phyloP scores from a whole-genome alignment of 345 rosid species.

The Eucalyptus tenuipes region DNA sequence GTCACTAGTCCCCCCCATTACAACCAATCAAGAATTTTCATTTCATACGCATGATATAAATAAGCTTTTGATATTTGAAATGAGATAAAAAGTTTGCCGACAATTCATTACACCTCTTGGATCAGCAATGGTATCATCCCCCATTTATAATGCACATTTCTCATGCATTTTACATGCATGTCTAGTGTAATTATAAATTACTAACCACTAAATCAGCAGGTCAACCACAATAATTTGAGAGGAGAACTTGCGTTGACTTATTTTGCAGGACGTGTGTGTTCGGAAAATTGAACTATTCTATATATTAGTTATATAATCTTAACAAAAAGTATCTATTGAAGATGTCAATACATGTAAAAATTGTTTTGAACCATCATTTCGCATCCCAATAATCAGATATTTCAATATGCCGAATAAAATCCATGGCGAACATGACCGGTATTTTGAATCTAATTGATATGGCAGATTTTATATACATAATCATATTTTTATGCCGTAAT shows the following conservation, averaged over 20 bases:
- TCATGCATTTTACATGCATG: background rate
- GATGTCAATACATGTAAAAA: background rate
- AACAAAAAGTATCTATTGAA: background rate
- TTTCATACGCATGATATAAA: background rate
- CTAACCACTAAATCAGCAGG: background rate
- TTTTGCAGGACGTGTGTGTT: background rate
- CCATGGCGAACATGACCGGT: background rate
- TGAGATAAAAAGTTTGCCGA: background rate
- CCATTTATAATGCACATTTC: background rate
- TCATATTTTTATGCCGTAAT: background rate
- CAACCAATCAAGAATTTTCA: background rate
- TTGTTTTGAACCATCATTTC: background rate
- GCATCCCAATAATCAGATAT: background rate
- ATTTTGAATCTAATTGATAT: background rate
- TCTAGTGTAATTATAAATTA: background rate
- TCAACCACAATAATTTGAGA: background rate
- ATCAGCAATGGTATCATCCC: background rate
- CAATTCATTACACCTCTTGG: background rate
- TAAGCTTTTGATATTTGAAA: background rate
- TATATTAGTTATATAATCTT: background rate
- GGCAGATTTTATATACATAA: background rate
- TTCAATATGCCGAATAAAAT: background rate
- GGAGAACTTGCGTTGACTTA: background rate
- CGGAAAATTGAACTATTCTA: background rate
- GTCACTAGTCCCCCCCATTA: background rate